Evolutionary conservation across 2,329 filamentous ascomycete genomes (phyloP).

Genomic region (Fusarium beomiforme): DNA sequence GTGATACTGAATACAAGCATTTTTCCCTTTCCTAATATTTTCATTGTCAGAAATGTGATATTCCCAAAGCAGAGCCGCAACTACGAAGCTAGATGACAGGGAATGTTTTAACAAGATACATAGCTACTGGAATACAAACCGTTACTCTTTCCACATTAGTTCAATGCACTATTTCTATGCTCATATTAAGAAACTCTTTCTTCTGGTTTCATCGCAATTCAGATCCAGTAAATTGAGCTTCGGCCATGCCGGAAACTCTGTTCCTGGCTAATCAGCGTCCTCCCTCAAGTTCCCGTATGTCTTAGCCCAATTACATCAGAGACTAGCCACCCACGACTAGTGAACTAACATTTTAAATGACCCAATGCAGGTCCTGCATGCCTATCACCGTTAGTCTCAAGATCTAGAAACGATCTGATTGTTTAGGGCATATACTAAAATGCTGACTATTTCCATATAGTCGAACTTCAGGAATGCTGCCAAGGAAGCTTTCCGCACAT

Average conservation of each 20-base stretch:
- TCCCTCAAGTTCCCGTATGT: neutral
- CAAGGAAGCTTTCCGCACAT: neutral
- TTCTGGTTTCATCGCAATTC: too few species aligned
- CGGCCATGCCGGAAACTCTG: neutral
- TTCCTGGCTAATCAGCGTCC: neutral
- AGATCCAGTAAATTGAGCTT: neutral
- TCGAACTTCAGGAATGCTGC: neutral
- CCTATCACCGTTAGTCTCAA: neutral
- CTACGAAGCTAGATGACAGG: neutral
- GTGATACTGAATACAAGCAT: too few species aligned
- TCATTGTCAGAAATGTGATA: rapidly evolving
- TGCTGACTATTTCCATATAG: neutral
- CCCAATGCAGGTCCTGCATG: neutral
- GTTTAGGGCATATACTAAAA: neutral
- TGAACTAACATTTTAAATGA: neutral
- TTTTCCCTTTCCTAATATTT: neutral
- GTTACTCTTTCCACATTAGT: too few species aligned
- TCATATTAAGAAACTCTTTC: rapidly evolving
- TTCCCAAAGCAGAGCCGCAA: too few species aligned
- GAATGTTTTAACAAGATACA: neutral
- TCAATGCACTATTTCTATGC: rapidly evolving
- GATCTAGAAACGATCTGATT: neutral
- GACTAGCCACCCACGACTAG: neutral
- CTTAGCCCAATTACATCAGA: neutral
- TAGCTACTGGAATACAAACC: neutral